These are phyloP conservation scores for Scedosporium apiospermum DNA, from an alignment of 2,329 filamentous ascomycete genomes.

Conservation along the genomic window DNA sequence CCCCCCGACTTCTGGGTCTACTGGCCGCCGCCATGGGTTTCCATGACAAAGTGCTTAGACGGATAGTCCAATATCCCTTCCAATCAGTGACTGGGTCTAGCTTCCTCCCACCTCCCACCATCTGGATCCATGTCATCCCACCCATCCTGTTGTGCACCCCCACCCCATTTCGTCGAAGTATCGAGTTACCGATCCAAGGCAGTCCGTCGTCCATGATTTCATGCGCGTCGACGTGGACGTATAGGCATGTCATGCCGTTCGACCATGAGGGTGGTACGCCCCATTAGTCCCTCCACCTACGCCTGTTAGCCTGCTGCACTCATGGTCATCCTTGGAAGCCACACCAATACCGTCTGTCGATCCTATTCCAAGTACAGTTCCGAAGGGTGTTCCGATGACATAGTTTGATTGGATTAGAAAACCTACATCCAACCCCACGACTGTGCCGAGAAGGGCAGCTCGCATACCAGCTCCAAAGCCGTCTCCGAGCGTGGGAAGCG, in stretches of 20 bases:
- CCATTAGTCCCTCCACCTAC: background rate
- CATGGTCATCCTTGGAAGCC: background rate
- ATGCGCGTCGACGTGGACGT: conserved; percentile 1
- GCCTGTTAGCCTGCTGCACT: background rate
- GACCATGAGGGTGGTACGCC: background rate
- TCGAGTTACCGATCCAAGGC: background rate
- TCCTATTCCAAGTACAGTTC: background rate
- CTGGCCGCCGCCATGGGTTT: background rate
- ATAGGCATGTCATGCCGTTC: background rate
- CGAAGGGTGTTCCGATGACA: background rate
- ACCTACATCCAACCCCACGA: background rate
- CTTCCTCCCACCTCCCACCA: background rate
- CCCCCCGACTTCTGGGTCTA: background rate
- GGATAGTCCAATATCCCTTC: background rate
- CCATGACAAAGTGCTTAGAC: background rate
- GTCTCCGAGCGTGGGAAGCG: background rate
- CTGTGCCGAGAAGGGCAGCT: background rate
- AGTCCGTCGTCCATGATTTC: background rate
- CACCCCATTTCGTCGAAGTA: background rate
- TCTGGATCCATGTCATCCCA: background rate
- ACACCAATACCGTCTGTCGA: background rate
- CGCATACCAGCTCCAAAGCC: background rate
- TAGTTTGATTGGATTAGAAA: background rate
- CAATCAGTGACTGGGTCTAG: background rate
- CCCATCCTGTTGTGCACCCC: background rate